Evolutionary conservation across 768 basidiomycete species (phyloP).

Genomic region (Boletus edulis): DNA sequence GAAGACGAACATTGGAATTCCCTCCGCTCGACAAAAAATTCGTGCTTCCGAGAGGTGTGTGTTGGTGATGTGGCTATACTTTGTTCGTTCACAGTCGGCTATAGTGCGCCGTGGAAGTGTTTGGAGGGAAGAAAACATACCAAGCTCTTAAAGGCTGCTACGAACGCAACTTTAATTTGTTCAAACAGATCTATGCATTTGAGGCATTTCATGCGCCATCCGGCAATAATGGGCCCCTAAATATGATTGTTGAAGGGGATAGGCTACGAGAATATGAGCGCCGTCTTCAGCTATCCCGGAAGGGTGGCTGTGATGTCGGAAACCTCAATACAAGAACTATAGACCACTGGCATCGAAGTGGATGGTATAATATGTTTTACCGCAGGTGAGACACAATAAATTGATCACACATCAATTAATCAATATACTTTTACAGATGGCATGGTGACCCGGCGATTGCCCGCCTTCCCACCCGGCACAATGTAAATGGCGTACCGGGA

Average conservation of each 20-base stretch:
- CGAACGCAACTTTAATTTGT: conserved; percentile 80
- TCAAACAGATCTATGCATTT: conserved; percentile 78
- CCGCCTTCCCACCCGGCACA: conserved; percentile 43
- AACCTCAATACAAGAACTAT: conserved; percentile 71
- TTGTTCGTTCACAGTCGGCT: conserved; percentile 1
- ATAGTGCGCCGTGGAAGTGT: conserved; percentile 71
- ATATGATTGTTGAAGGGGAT: conserved; percentile 53
- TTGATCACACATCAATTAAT: not conserved
- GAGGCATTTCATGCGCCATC: conserved; percentile 45
- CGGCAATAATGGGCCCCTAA: conserved; percentile 37
- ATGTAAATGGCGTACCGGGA: conserved; percentile 29
- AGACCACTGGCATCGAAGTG: conserved; percentile 75
- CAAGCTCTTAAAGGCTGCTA: conserved; percentile 84
- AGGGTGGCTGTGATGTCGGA: conserved; percentile 66
- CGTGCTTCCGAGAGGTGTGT: conserved; percentile 72
- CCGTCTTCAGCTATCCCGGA: conserved; percentile 63
- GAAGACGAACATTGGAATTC: conserved; percentile 79
- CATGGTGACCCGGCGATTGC: conserved; percentile 63
- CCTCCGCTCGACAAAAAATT: conserved; percentile 78
- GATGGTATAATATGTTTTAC: conserved; percentile 77
- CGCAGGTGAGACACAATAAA: conserved; percentile 43
- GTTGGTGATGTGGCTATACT: not conserved
- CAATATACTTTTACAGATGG: conserved; percentile 45
- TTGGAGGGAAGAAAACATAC: conserved; percentile 75
- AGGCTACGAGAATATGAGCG: conserved; percentile 70